Percentiles rank a stretch among this genome's conserved stretches.
These are phyloP conservation scores for Solanum piurae DNA, from an alignment of 257 asterid genomes.

Conservation along the genomic window DNA sequence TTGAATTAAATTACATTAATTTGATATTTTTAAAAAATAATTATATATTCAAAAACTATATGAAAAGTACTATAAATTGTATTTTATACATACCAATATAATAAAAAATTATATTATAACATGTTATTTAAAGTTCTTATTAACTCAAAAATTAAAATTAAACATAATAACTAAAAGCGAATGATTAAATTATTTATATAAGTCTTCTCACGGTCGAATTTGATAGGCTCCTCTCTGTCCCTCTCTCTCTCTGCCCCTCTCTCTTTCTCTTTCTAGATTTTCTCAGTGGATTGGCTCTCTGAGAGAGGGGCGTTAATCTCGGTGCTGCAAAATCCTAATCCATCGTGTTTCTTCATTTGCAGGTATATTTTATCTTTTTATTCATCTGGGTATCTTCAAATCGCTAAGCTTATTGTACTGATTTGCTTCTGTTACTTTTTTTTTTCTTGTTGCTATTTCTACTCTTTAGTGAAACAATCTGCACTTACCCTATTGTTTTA, in stretches of 20 bases:
- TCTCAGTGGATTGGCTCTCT: neutral
- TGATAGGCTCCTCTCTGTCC: neutral
- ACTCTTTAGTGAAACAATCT: neutral
- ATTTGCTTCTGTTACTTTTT: neutral
- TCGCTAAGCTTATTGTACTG: neutral
- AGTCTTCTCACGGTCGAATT: neutral
- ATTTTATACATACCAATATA: too few relatives aligned
- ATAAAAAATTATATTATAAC: too few relatives aligned
- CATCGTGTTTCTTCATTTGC: neutral
- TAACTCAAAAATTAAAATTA: too few relatives aligned
- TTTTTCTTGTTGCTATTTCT: neutral
- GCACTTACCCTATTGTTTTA: neutral
- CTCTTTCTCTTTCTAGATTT: neutral
- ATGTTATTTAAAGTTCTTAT: too few relatives aligned
- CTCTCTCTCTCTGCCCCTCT: neutral
- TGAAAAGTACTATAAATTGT: too few relatives aligned
- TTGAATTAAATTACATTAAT: too few relatives aligned
- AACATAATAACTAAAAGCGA: neutral
- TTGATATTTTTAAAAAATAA: fast-evolving
- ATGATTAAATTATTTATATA: neutral
- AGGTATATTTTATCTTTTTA: neutral
- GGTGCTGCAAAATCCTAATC: neutral
- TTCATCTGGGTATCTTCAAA: neutral
- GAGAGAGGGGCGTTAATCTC: neutral
- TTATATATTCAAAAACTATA: too few relatives aligned